These are phyloP conservation scores for Pythium sukuiense DNA, from an alignment of 352 stramenopile species.

Conservation along the genomic window DNA sequence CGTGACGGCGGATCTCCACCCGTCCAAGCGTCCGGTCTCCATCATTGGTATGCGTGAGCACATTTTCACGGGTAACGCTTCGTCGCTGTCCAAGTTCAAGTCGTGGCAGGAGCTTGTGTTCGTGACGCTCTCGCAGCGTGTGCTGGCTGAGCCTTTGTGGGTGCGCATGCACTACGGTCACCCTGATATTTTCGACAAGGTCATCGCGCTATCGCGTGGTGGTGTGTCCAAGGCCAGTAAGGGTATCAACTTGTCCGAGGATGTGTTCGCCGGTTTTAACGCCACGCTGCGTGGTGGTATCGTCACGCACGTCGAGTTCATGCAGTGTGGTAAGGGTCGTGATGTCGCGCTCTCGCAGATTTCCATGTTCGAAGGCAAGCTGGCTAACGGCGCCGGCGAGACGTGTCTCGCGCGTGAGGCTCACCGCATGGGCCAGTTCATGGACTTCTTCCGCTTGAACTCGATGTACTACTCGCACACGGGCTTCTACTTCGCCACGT, in stretches of 20 bases:
- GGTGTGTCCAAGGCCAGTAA: constrained; percentile 81
- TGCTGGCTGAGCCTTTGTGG: constrained; percentile 71
- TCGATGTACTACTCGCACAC: constrained; percentile 90
- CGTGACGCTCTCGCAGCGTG: constrained; percentile 80
- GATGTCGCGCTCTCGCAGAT: constrained; percentile 86
- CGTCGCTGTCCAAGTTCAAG: constrained; percentile 84
- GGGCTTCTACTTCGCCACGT: constrained; percentile 85
- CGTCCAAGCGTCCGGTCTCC: constrained; percentile 54
- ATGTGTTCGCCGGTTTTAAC: constrained; percentile 87
- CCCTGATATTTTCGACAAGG: constrained; percentile 83
- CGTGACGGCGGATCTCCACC: constrained; percentile 65
- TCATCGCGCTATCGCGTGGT: constrained; percentile 52
- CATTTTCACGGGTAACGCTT: constrained; percentile 86
- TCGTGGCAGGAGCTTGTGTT: constrained; percentile 86
- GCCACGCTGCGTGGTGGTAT: constrained; percentile 70
- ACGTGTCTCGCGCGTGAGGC: constrained; percentile 76
- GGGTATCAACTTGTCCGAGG: constrained; percentile 84
- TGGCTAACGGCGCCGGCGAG: constrained; percentile 80
- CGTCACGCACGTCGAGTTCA: constrained; percentile 83
- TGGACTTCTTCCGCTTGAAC: constrained; percentile 87
- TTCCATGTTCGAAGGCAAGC: constrained; percentile 87
- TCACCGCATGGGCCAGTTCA: constrained; percentile 83
- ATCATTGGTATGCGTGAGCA: constrained; percentile 88
- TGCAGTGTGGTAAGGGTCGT: constrained; percentile 85
- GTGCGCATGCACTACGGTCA: constrained; percentile 85